Evolutionary conservation across 257 asterid genomes (phyloP).

Genomic region (Penstemon newberryi): DNA sequence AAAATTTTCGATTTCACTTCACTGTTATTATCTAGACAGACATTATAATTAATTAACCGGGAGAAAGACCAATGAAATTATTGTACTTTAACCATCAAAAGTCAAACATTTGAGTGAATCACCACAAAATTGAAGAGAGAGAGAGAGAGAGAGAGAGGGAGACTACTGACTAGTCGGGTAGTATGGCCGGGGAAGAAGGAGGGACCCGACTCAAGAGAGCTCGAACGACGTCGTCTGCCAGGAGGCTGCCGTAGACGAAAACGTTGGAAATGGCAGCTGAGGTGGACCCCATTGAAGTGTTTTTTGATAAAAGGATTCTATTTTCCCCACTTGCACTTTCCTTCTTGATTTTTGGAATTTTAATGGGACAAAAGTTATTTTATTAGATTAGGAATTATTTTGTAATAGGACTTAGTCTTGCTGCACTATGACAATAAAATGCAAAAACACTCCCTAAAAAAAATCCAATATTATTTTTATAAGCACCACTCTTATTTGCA

Average conservation of each 20-base stretch:
- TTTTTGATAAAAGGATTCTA: neutral
- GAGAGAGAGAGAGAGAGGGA: constrained; percentile 19
- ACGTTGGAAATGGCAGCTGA: constrained; percentile 42
- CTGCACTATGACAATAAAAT: no score
- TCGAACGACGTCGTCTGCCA: constrained; percentile 82
- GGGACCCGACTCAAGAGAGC: constrained; percentile 59
- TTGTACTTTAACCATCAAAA: constrained; percentile 16
- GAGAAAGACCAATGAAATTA: neutral
- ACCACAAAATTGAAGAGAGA: constrained; percentile 7
- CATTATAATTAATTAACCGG: neutral
- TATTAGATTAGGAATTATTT: no score
- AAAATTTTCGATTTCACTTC: neutral
- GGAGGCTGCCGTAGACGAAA: constrained; percentile 96
- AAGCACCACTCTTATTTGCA: no score
- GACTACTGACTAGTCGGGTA: constrained; percentile 35
- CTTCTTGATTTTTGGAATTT: no score
- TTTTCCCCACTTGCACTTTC: neutral
- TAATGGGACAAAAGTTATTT: no score
- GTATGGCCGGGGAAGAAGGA: constrained; percentile 36
- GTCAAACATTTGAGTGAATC: neutral
- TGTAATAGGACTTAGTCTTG: no score
- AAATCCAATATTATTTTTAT: no score
- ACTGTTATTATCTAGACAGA: neutral
- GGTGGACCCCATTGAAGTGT: constrained; percentile 30
- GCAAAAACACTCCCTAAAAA: no score